Base-by-base conservation (phyloP, 1,284 basidiomycete species). In the Cryptococcus neoformans region DNA sequence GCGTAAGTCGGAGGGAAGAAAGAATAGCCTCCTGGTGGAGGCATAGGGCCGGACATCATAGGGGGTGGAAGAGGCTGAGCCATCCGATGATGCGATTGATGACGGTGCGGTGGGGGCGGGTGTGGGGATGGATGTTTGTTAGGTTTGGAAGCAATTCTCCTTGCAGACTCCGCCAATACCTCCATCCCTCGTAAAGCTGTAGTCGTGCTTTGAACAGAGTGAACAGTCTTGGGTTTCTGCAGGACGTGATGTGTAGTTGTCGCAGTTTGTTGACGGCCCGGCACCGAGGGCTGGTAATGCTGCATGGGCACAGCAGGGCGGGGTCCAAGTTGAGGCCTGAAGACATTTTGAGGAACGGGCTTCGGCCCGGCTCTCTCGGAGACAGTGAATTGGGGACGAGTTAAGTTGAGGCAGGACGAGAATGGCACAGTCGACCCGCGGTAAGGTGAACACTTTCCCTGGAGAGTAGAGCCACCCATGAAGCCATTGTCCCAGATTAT, bases 401-500 rank as follows among this genome's bases (percentile, higher is more conserved):
- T 88, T 63, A 96, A 74, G 76, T 97, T 96, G 60, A 97, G 79
- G 68, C 92, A 91, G 0, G 89, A 83, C 57, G 87, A 85, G 74
- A 92, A 91, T 35, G 88, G 84, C 34, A 94, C 87, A 0, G 86
- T 88, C 40, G 87, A 88, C 39, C 93, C 93, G 11, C 92, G 86
- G 75, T 95, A 95, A 62, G 86, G 83, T 0, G 92, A 92, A 76
- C 93, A 95, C 88, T 90, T 81, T 64, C 90, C 90, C n/a, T 85
- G 85, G 4, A 99, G 80, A 0, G 89, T 96, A 2, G 85, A 83
- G 9, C 96, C 95, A 38, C 92, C 87, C 83, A 99, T 90, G 80
- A 98, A 99, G 0, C 92, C 84, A 17, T 88, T 86, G 74, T 99
- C 96, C 87, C 96, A 99, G 0, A 96, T 84, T n/a, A 99, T 87